A percentile compares a stretch with the other conserved stretches of the same genome.
These are phyloP conservation scores for Candida tibetensis DNA, from an alignment of 805 yeast genomes.

Conservation along the genomic window DNA sequence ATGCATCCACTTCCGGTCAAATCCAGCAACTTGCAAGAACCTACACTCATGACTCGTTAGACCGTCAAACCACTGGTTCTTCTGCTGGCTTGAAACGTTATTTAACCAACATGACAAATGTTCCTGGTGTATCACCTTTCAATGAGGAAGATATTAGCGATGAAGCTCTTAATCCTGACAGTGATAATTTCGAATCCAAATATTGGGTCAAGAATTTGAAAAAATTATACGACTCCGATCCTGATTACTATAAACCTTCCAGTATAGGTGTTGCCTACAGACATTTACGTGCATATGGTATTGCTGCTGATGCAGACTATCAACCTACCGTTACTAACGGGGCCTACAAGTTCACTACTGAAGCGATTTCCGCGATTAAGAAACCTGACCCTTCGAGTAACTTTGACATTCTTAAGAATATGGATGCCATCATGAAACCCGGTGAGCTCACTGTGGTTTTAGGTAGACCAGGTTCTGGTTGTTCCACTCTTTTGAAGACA, in stretches of 20 bases:
- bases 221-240: constrained; percentile 50
- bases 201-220: constrained; percentile 68
- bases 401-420: constrained; percentile 32
- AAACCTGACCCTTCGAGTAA: constrained; percentile 22
- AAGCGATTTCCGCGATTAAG: constrained; percentile 15
- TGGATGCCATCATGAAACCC: constrained; percentile 35
- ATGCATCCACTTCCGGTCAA: constrained; percentile 9
- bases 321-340: constrained; percentile 56
- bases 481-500: constrained; percentile 40
- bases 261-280: constrained; percentile 59
- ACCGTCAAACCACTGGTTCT: constrained; percentile 4
- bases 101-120: constrained; percentile 50
- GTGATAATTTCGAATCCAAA: constrained; percentile 56
- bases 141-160: constrained; percentile 18
- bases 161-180: constrained; percentile 55
- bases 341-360: constrained; percentile 18
- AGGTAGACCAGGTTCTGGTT: constrained; percentile 44
- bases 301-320: constrained; percentile 66
- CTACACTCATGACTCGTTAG: constrained; percentile 13
- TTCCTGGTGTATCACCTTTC: constrained; percentile 47
- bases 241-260: constrained; percentile 62
- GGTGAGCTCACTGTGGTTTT: constrained; percentile 42
- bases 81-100: constrained; percentile 31
- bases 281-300: constrained; percentile 59
- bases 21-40: constrained; percentile 25